phyloP scores from a whole-genome alignment of 164 flowering plant species.

The Pachysandra terminalis region DNA sequence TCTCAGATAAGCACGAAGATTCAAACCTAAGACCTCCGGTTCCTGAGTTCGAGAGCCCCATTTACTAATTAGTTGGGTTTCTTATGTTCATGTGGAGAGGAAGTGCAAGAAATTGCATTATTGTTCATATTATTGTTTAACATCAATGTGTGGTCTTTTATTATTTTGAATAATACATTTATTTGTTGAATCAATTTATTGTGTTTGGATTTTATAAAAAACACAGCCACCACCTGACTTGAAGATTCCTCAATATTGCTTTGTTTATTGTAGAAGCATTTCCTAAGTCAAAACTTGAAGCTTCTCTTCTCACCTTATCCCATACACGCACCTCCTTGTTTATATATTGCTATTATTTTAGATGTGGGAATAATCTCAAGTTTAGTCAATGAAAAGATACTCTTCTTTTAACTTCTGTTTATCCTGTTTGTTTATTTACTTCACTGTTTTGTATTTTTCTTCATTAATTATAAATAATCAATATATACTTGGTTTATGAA shows the following conservation, averaged over 20 bases:
- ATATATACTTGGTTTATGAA: too few relatives aligned
- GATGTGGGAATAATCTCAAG: background rate
- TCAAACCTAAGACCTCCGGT: too few relatives aligned
- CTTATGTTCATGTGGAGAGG: constrained; percentile 29
- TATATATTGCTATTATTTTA: background rate
- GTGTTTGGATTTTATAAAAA: constrained; percentile 20
- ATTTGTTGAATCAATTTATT: constrained; percentile 25
- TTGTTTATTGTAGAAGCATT: constrained; percentile 27
- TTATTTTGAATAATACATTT: constrained; percentile 16
- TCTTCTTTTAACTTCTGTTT: too few relatives aligned
- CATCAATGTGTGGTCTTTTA: background rate
- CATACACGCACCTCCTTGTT: background rate
- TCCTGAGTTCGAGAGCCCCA: too few relatives aligned
- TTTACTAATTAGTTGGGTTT: background rate
- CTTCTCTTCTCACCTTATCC: background rate
- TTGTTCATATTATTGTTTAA: constrained; percentile 1
- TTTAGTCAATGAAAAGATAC: background rate
- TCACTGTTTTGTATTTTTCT: too few relatives aligned
- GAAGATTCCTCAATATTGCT: constrained; percentile 30
- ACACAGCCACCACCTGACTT: constrained; percentile 28
- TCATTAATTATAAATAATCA: too few relatives aligned
- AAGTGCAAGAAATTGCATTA: constrained; percentile 18
- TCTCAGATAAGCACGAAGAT: too few relatives aligned
- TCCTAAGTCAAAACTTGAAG: constrained; percentile 16
- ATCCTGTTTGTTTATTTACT: too few relatives aligned